Percentiles rank a stretch among this genome's conserved stretches.
Evolutionary conservation across 805 yeast species (phyloP).

Genomic region (Cyberlindnera maclurae): DNA sequence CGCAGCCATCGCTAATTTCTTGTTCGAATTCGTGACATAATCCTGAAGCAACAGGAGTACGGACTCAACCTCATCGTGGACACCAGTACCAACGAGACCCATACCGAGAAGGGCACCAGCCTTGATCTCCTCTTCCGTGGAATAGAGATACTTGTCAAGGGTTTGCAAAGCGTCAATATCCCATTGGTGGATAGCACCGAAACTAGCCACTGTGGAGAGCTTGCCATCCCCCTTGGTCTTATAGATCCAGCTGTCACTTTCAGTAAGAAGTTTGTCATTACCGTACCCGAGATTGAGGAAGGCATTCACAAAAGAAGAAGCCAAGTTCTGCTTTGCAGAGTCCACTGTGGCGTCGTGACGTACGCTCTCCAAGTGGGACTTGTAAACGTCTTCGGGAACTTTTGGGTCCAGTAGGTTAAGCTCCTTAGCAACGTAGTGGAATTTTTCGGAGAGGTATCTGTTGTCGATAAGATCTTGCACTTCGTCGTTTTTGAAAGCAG

Average conservation of each 20-base stretch:
- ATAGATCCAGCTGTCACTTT: conserved; percentile 83
- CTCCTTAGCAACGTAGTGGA: conserved; percentile 74
- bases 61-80: conserved; percentile 93
- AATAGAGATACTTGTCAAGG: conserved; percentile 81
- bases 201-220: conserved; percentile 84
- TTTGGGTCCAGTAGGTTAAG: conserved; percentile 84
- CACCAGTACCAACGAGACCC: conserved; percentile 87
- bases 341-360: conserved; percentile 58
- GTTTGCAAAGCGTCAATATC: conserved; percentile 86
- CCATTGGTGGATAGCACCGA: conserved; percentile 91
- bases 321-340: conserved; percentile 91
- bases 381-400: conserved; percentile 91
- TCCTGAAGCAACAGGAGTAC: conserved; percentile 83
- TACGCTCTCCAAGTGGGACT: conserved; percentile 76
- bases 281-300: conserved; percentile 90
- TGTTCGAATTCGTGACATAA: conserved; percentile 59
- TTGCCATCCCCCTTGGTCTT: conserved; percentile 89
- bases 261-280: conserved; percentile 70
- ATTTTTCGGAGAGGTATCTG: conserved; percentile 70
- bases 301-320: conserved; percentile 89
- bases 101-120: conserved; percentile 97
- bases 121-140: conserved; percentile 78
- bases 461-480: conserved; percentile 85
- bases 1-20: conserved; percentile 67
- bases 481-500: conserved; percentile 63